A percentile compares a stretch with the other conserved stretches of the same genome.
These are phyloP conservation scores for Shiraia sp. DNA, from an alignment of 2,329 filamentous ascomycete genomes.

Conservation along the genomic window DNA sequence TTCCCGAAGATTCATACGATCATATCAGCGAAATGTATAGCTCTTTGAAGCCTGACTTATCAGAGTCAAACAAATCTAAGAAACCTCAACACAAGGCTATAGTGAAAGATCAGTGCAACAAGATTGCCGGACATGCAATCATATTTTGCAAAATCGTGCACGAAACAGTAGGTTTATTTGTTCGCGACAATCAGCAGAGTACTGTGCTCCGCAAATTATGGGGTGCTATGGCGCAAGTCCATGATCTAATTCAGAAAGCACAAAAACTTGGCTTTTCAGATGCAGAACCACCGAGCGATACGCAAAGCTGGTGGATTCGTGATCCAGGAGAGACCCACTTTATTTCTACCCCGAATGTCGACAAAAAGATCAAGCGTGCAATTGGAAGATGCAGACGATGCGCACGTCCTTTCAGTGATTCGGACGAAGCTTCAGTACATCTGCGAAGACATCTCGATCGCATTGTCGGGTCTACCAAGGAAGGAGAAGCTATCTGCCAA, in stretches of 20 bases:
- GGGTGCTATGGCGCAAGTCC: constrained; percentile 28
- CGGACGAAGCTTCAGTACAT: constrained; percentile 25
- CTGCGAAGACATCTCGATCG: constrained; percentile 21
- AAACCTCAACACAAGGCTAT: constrained; percentile 20
- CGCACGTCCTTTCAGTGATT: constrained; percentile 10
- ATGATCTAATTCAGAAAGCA: constrained; percentile 2
- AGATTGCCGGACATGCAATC: constrained; percentile 10
- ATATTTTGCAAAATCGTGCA: constrained; percentile 18
- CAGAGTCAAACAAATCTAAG: background rate
- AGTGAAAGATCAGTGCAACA: constrained; percentile 13
- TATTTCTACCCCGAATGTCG: constrained; percentile 9
- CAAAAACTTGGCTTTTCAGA: constrained; percentile 5
- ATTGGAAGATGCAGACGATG: constrained; percentile 26
- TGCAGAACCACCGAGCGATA: constrained; percentile 8
- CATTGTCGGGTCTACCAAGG: background rate
- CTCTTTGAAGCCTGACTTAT: background rate
- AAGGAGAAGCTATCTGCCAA: background rate
- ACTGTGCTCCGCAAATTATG: constrained; percentile 30
- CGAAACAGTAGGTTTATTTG: constrained; percentile 26
- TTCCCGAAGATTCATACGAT: constrained; percentile 18
- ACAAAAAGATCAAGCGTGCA: constrained; percentile 10
- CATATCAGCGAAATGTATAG: constrained; percentile 5
- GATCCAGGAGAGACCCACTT: constrained; percentile 1
- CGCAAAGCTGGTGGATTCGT: constrained; percentile 19
- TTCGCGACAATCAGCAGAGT: constrained; percentile 21